Evolutionary conservation across 805 yeast species (phyloP).

Genomic region (Scheffersomyces lignosus): DNA sequence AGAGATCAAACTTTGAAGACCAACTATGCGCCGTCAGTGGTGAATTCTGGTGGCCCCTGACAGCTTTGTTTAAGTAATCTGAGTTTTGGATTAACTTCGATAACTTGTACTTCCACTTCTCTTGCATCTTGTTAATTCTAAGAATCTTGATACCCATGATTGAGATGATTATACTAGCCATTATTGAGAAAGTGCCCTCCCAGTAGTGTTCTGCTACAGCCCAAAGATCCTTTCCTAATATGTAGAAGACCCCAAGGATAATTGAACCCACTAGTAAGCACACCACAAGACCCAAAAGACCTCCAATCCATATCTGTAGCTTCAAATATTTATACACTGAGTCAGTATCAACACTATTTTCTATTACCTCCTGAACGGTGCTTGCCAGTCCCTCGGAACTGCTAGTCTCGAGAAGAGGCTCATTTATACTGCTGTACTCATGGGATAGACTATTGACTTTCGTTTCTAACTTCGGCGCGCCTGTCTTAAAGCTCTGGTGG

Average conservation of each 20-base stretch:
- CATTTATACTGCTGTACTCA: background rate
- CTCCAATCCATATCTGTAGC: constrained; percentile 46
- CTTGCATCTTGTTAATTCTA: constrained; percentile 44
- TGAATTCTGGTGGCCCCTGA: constrained; percentile 3
- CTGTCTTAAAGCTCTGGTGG: constrained; percentile 49
- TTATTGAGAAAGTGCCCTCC: constrained; percentile 46
- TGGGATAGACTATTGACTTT: background rate
- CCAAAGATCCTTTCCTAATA: constrained; percentile 47
- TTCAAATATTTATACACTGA: constrained; percentile 20
- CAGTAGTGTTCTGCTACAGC: constrained; percentile 47
- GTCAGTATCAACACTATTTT: constrained; percentile 2
- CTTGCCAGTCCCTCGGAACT: too few relatives aligned
- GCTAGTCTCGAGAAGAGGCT: background rate
- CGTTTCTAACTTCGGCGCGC: constrained; percentile 17
- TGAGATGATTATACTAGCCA: constrained; percentile 46
- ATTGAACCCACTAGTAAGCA: constrained; percentile 42
- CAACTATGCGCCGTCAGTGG: too few relatives aligned
- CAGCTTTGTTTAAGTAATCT: constrained; percentile 19
- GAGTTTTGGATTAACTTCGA: constrained; percentile 25
- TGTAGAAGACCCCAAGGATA: constrained; percentile 39
- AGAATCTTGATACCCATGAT: constrained; percentile 47
- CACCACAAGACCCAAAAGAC: constrained; percentile 36
- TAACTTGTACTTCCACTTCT: constrained; percentile 44
- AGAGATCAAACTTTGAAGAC: constrained; percentile 9
- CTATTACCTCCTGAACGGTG: constrained; percentile 1